Percentiles rank a stretch among this genome's conserved stretches.
These are phyloP conservation scores for Wickerhamomyces pijperi DNA, from an alignment of 805 yeast genomes.

Conservation along the genomic window DNA sequence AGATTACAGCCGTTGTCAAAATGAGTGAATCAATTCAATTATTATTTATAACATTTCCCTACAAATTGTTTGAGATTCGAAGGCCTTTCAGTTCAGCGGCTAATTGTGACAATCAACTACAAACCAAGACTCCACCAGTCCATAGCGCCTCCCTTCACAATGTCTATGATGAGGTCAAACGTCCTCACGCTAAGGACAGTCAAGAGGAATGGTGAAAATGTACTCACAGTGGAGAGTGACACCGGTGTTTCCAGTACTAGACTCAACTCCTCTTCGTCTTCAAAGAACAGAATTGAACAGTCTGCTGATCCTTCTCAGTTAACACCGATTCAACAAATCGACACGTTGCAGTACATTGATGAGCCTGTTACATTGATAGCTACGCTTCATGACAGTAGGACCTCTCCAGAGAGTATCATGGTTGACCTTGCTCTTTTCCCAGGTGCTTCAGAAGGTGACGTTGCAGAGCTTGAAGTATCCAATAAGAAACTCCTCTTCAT, in stretches of 20 bases:
- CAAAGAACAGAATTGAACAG: background rate
- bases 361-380: constrained; percentile 12
- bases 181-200: constrained; percentile 19
- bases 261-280: background rate
- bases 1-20: too few species aligned
- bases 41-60: too few species aligned
- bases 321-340: background rate
- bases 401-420: constrained; percentile 46
- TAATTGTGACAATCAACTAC: too few species aligned
- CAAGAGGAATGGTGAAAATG: constrained; percentile 12
- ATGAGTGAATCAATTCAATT: too few species aligned
- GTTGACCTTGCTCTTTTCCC: constrained; percentile 51
- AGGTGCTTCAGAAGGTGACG: constrained; percentile 60
- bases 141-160: background rate
- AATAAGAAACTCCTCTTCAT: constrained; percentile 32
- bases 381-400: constrained; percentile 54
- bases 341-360: constrained; percentile 4
- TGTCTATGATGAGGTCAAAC: constrained; percentile 14
- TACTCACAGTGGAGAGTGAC: constrained; percentile 15
- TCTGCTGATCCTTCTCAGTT: background rate
- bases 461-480: constrained; percentile 54
- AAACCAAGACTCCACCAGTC: too few species aligned
- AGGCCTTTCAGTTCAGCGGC: too few species aligned
- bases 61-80: too few species aligned
- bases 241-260: background rate